Percentiles rank a stretch among this genome's conserved stretches.
phyloP scores from a whole-genome alignment of 2,329 filamentous ascomycete species.

The Talaromyces marneffei region DNA sequence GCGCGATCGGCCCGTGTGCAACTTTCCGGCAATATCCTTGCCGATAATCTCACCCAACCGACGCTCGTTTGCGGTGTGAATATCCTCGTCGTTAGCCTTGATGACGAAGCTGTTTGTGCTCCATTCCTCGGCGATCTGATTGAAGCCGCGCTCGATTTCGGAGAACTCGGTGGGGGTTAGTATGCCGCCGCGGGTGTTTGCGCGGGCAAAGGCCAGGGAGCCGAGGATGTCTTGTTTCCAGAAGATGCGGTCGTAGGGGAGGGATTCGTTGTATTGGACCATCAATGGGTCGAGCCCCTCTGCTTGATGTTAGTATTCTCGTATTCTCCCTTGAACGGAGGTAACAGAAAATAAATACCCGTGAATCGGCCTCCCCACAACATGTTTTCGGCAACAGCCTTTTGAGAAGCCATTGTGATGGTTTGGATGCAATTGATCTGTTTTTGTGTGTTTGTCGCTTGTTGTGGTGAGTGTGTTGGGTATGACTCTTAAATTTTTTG shows the following conservation, averaged over 20 bases:
- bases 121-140: slow-evolving; percentile 47
- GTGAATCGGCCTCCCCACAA: slow-evolving; percentile 60
- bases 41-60: slow-evolving; percentile 78
- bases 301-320: slow-evolving; percentile 8
- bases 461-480: background rate
- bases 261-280: slow-evolving; percentile 75
- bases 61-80: slow-evolving; percentile 67
- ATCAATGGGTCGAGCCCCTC: slow-evolving; percentile 81
- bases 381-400: slow-evolving; percentile 45
- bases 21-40: slow-evolving; percentile 76
- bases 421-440: background rate
- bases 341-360: slow-evolving; percentile 33
- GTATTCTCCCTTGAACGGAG: background rate
- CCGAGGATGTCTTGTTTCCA: slow-evolving; percentile 77
- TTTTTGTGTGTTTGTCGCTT: background rate
- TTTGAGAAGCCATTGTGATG: slow-evolving; percentile 32
- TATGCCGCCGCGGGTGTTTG: slow-evolving; percentile 70
- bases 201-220: slow-evolving; percentile 73
- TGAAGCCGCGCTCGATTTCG: slow-evolving; percentile 67
- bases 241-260: slow-evolving; percentile 71
- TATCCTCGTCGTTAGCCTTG: slow-evolving; percentile 48
- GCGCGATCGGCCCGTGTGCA: slow-evolving; percentile 79
- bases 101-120: slow-evolving; percentile 32
- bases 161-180: slow-evolving; percentile 66
- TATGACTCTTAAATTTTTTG: slow-evolving; percentile 11